Percentiles rank a stretch among this genome's conserved stretches.
phyloP scores from a whole-genome alignment of 164 flowering plant genomes.

The Umbellularia californica region DNA sequence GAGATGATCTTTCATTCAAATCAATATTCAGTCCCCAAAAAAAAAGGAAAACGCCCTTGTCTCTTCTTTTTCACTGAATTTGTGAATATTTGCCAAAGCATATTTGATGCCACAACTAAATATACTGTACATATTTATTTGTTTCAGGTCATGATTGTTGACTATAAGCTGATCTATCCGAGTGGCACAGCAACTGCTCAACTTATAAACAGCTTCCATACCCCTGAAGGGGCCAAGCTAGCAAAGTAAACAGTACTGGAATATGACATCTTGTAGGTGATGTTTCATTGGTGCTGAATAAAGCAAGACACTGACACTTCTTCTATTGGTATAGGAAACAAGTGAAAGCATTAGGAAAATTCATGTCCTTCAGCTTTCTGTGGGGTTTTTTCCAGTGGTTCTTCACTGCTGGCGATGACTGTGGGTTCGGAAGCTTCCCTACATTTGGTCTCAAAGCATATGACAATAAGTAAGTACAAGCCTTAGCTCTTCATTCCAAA shows the following conservation, averaged over 20 bases:
- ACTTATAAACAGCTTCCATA: slow-evolving; percentile 66
- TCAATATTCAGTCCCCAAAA: too few relatives aligned
- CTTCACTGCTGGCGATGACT: slow-evolving; percentile 11
- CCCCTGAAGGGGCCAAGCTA: slow-evolving; percentile 53
- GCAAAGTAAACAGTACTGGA: slow-evolving; percentile 37
- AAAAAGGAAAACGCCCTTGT: too few relatives aligned
- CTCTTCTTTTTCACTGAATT: too few relatives aligned
- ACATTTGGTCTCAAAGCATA: slow-evolving; percentile 21
- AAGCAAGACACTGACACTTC: neutral
- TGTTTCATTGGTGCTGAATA: neutral
- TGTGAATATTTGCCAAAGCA: neutral
- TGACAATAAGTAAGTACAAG: neutral
- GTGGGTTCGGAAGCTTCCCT: slow-evolving; percentile 16
- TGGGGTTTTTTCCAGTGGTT: slow-evolving; percentile 24
- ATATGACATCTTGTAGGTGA: neutral
- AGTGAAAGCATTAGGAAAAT: slow-evolving; percentile 11
- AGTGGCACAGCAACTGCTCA: slow-evolving; percentile 69
- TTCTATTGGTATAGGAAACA: slow-evolving; percentile 9
- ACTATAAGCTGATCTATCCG: slow-evolving; percentile 60
- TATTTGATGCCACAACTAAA: too few relatives aligned
- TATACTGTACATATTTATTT: neutral
- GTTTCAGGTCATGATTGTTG: slow-evolving; percentile 52
- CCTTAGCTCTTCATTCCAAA: neutral
- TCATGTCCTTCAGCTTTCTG: slow-evolving; percentile 22
- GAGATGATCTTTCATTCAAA: too few relatives aligned